phyloP scores from a whole-genome alignment of 2,329 filamentous ascomycete species.

The Lojkania enalia region DNA sequence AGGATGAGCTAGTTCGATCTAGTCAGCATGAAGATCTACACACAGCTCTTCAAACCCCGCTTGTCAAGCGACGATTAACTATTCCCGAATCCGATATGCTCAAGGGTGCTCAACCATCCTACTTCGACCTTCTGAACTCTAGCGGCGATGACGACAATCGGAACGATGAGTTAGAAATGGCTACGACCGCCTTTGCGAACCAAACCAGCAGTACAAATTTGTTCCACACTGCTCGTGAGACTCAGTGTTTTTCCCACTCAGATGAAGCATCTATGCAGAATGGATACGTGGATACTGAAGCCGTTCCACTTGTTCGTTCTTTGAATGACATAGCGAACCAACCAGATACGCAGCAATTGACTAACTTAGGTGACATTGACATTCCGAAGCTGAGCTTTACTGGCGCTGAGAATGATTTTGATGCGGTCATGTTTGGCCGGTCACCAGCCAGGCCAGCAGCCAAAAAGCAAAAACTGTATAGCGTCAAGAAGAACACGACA shows the following conservation, averaged over 20 bases:
- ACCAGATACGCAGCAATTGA: conserved; percentile 37
- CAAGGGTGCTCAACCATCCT: conserved; percentile 38
- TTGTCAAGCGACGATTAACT: conserved; percentile 29
- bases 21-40: not conserved
- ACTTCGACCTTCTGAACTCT: conserved; percentile 16
- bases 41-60: not conserved
- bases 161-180: conserved; percentile 5
- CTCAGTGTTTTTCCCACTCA: conserved; percentile 33
- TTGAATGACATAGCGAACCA: conserved; percentile 42
- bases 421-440: conserved; percentile 27
- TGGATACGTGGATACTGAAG: conserved; percentile 6
- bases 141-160: not conserved
- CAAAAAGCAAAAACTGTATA: conserved; percentile 39
- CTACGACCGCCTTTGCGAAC: not conserved
- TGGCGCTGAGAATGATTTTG: conserved; percentile 39
- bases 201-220: conserved; percentile 26
- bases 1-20: conserved; percentile 2
- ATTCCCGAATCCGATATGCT: conserved; percentile 40
- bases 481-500: conserved; percentile 19
- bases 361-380: conserved; percentile 36
- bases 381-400: conserved; percentile 37
- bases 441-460: conserved; percentile 28
- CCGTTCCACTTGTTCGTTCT: conserved; percentile 26
- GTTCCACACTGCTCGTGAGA: conserved; percentile 45
- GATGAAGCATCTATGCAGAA: conserved; percentile 18